Evolutionary conservation across 768 basidiomycete genomes (phyloP).

Genomic region (Cyclocybe cylindracea): DNA sequence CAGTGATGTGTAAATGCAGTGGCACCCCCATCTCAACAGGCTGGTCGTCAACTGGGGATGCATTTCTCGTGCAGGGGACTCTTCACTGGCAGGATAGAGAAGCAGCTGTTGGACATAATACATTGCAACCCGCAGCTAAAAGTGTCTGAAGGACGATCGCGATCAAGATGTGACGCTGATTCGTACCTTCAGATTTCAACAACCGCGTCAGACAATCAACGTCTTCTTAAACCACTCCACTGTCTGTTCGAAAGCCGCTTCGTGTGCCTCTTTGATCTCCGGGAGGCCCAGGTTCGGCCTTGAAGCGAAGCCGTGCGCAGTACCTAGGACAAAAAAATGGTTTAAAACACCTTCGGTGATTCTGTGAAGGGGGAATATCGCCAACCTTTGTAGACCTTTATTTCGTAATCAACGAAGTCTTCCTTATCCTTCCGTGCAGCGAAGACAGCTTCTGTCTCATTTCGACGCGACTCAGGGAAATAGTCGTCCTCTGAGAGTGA

Average conservation of each 20-base stretch:
- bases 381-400: slow-evolving; percentile 44
- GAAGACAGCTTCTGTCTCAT: slow-evolving; percentile 36
- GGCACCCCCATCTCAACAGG: too few species aligned
- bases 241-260: slow-evolving; percentile 42
- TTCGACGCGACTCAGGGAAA: slow-evolving; percentile 30
- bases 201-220: background rate
- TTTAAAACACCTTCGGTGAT: background rate
- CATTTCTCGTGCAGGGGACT: too few species aligned
- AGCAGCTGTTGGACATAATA: too few species aligned
- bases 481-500: slow-evolving; percentile 35
- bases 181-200: background rate
- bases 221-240: slow-evolving; percentile 47
- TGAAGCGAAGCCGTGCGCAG: slow-evolving; percentile 47
- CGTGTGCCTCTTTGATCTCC: slow-evolving; percentile 41
- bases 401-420: slow-evolving; percentile 43
- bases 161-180: too few species aligned
- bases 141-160: too few species aligned
- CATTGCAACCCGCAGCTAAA: too few species aligned
- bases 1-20: too few species aligned
- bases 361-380: background rate
- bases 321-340: slow-evolving; percentile 27
- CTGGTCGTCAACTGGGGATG: too few species aligned
- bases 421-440: slow-evolving; percentile 35
- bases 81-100: too few species aligned
- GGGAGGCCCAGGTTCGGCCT: slow-evolving; percentile 39